phyloP scores from a whole-genome alignment of 352 stramenopile species.

The Globisporangium paddicum region DNA sequence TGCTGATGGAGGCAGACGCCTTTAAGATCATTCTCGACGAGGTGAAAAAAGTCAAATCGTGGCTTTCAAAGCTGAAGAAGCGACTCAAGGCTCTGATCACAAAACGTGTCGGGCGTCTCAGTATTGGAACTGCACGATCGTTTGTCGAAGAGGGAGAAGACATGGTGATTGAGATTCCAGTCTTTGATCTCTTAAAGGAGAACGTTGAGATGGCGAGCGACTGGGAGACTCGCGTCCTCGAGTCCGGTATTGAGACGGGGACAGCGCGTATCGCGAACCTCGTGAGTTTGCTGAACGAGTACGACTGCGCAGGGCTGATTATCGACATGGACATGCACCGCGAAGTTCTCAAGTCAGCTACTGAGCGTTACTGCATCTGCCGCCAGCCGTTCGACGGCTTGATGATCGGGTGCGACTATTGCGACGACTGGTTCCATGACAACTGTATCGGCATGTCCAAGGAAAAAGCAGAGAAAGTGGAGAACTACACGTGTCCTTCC shows the following conservation, averaged over 20 bases:
- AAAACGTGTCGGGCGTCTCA: constrained; percentile 64
- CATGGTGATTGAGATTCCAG: constrained; percentile 63
- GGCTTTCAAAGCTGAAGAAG: constrained; percentile 85
- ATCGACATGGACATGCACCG: constrained; percentile 88
- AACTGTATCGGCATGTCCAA: constrained; percentile 89
- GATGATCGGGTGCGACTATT: constrained; percentile 88
- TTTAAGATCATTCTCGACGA: constrained; percentile 81
- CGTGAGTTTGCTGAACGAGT: constrained; percentile 72
- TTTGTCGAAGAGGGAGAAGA: constrained; percentile 82
- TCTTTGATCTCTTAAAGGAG: constrained; percentile 78
- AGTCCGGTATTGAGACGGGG: constrained; percentile 71
- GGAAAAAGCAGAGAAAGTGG: constrained; percentile 93
- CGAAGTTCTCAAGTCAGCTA: constrained; percentile 89
- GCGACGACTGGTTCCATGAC: constrained; percentile 89
- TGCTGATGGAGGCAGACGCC: constrained; percentile 69
- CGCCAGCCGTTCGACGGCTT: constrained; percentile 87
- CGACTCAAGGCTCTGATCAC: constrained; percentile 63
- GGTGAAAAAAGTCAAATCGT: constrained; percentile 73
- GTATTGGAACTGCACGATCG: constrained; percentile 44
- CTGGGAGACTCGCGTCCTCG: constrained; percentile 75
- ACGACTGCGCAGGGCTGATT: constrained; percentile 64
- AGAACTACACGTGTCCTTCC: constrained; percentile 94
- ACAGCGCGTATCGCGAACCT: constrained; percentile 72
- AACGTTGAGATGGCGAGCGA: constrained; percentile 72
- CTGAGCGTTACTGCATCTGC: constrained; percentile 89